Evolutionary conservation across 73 alveolate genomes (phyloP), one percentile per base, ranked within the genome.

Genomic region (Paraurostyla sp.): DNA sequence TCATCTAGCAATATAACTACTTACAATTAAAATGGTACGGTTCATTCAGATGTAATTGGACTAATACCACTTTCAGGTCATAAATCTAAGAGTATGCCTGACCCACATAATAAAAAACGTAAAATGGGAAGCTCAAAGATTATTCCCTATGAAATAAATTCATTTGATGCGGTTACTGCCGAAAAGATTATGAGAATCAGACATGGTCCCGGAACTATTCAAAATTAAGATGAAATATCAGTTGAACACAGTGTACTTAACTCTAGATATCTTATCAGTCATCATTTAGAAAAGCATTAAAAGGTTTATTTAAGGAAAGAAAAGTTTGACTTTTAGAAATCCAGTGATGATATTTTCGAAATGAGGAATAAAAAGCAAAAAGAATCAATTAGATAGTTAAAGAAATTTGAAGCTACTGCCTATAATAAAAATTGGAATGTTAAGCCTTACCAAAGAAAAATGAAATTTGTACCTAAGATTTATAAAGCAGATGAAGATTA

Each of bases 401-500:
- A 49, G 32, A 20, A 25, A 11, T 9, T 33, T 32, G 58, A 30
- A 30, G 62, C 78, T 18, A 50, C 50, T 9, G 23, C 62, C 20
- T 54, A 52, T 54, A 9, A 49, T 7, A 43, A 46, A 27, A 78
- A 78, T 54, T 46, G 11, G 27, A 35, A 35, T 0, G 18, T 78
- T 0, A 52, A 52, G 59, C 80, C 80, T 4, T 63, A 49, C 18
- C 29, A 62, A 76, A 69, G 46, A 32, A 40, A 46, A 36, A 43
- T 40, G 23, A 41, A 23, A 0, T 62, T 36, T 46, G 18, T 1
- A n/a, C 63, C 78, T 9, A 65, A 30, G 76, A n/a, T 32, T 2
- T 83, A n/a, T 22, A 57, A 15, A 48, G 73, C 84, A 11, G 75
- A 60, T 40, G 92, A 83, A 63, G 92, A 83, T 0, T 18, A 60